phyloP scores from a whole-genome alignment of 2,329 filamentous ascomycete genomes.

The Aspergillus caelatus region DNA sequence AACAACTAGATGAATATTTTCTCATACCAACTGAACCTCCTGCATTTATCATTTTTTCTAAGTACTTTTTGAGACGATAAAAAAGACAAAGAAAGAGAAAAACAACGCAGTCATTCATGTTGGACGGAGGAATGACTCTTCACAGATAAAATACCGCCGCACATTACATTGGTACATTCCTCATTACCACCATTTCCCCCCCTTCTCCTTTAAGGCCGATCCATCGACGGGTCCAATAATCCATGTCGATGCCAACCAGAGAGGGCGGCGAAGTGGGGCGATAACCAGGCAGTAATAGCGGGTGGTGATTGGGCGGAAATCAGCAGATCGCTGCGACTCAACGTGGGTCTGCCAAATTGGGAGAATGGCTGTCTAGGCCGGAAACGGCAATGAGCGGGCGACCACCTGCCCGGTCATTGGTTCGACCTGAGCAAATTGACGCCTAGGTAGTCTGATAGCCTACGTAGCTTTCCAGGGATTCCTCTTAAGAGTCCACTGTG shows the following conservation, averaged over 20 bases:
- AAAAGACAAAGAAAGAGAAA: neutral
- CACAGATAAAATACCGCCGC: neutral
- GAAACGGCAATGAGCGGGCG: conserved; percentile 15
- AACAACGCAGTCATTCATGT: neutral
- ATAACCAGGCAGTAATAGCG: conserved; percentile 17
- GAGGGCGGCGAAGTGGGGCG: conserved; percentile 22
- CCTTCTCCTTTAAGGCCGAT: conserved; percentile 6
- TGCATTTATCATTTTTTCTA: neutral
- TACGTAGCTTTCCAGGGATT: conserved; percentile 20
- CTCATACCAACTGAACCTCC: neutral
- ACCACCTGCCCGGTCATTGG: conserved; percentile 14
- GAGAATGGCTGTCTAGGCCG: conserved; percentile 18
- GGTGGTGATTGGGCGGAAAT: conserved; percentile 19
- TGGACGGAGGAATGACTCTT: neutral
- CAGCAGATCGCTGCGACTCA: conserved; percentile 21
- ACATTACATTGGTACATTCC: conserved; percentile 1
- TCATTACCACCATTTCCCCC: conserved; percentile 8
- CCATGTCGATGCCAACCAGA: conserved; percentile 8
- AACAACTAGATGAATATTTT: neutral
- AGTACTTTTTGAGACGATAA: neutral
- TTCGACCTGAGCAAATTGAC: conserved; percentile 12
- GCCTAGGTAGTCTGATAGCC: conserved; percentile 20
- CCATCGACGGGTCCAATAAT: conserved; percentile 9
- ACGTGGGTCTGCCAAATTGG: conserved; percentile 15
- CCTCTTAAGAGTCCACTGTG: conserved; percentile 8